Evolutionary conservation across 257 asterid genomes (phyloP), one percentile per base, ranked within the genome.

Genomic region (Mentha longifolia): DNA sequence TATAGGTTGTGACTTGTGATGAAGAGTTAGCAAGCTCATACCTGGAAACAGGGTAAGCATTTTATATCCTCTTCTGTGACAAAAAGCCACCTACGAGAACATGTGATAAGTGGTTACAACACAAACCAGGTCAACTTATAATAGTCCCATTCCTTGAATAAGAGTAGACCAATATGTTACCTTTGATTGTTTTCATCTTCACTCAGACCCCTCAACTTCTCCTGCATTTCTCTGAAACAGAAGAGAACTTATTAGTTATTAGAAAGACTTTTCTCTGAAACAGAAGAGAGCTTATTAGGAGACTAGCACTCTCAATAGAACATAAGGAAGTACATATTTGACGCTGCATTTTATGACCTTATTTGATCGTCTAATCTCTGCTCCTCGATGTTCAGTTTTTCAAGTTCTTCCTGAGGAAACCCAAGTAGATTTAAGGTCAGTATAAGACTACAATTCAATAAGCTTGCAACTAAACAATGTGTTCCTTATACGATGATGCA

Each of bases 31-130:
- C 47, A 70, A 55, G 52, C 47, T 71, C 25, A 45, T 74, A 94
- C 99, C 97, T 91, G 96, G 80, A 94, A 89, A 83, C 90, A 88
- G 50, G 98, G 93, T 72, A 94, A 77, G 76, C 72, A 82, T 78
- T 89, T 86, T 68, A 91, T 91, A 75, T 94, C 99, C 49, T 91
- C 98, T 85, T 87, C 93, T 43, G 97, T 91, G 28, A 94, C 92
- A 71, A 86, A 88, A 65, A 94, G 92, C 97, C 96, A 88, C 78
- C 99, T 94, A 79, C 54, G 49, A 58, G 59, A 77, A 62, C 49
- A 56, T 42, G 42, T 10, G 57, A 43, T 50, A 67, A 79, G 35
- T 47, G 31, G 28, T 25, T 22, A 56, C 14, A 42, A 55, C 35
- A 3, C 49, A 61, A 55, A 46, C 68, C 59, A 30, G 61, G 31